Evolutionary conservation across 768 basidiomycete species (phyloP), one percentile per base, ranked within the genome.

Genomic region (Boletus huronensis): DNA sequence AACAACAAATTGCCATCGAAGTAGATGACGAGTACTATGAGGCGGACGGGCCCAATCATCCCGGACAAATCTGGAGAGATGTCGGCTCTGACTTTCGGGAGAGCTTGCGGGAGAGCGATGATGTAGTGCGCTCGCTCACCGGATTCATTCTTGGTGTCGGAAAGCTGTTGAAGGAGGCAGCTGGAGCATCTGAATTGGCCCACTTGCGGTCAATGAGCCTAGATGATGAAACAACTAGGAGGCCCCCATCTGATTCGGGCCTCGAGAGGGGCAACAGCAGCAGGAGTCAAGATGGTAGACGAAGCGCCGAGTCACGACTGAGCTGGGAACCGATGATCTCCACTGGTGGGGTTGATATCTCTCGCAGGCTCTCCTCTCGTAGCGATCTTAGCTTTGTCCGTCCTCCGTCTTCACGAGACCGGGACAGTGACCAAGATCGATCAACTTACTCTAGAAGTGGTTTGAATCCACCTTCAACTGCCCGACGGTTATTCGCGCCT

Each of bases 91-190:
- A 93, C 58, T 88, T 83, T 61, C 72, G 89, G 35, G 90, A 93
- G 49, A 79, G 82, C 48, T 58, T 88, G 59, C 76, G 85, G 62
- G 79, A 83, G 51, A 87, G 87, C 56, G 91, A 93, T 65, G 90
- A 93, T 66, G 74, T 91, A 43, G 85, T 92, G 4, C 74, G 91
- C 51, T 83, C 82, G 7, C 74, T 89, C 67, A 93, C 90, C 8
- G 84, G 82, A 39, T 82, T 93, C 54, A 69, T 93, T 59, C 72
- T 92, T n/a, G 85, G 87, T 31, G 77, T 87, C 6, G 89, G 91
- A 31, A 82, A 81, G 67, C 76, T 87, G 11, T 67, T 91, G 54
- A 78, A 82, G 55, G 90, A 91, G 49, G 68, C 77, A 23, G 70
- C 67, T 25, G 68, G 64, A 17, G 53, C 70, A 48, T 40, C 70